phyloP scores from a whole-genome alignment of 208 protist genomes.

The Naegleria lovaniensis region DNA sequence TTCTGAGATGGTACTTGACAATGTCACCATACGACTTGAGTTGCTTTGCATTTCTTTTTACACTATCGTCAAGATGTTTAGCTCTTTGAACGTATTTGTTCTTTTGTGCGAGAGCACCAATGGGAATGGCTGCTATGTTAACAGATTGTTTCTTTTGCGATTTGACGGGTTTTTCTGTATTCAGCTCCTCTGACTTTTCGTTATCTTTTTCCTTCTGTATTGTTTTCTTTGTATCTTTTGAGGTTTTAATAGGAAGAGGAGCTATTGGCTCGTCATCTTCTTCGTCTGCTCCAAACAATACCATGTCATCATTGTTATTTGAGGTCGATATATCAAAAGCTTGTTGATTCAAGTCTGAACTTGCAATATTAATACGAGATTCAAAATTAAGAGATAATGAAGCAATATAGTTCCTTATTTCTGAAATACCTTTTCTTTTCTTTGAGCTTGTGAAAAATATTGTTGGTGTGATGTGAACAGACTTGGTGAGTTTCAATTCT shows the following conservation, averaged over 20 bases:
- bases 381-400: not conserved
- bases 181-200: not conserved
- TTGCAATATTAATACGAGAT: not conserved
- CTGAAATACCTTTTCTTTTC: not conserved
- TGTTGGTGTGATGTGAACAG: not conserved
- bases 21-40: not conserved
- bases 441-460: not conserved
- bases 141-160: not conserved
- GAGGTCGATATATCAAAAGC: no score
- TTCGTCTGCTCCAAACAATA: not conserved
- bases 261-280: not conserved
- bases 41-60: not conserved
- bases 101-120: not conserved
- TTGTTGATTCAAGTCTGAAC: no score
- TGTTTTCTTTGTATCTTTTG: not conserved
- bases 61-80: not conserved
- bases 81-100: conserved; percentile 23
- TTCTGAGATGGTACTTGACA: not conserved
- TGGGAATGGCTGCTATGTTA: not conserved
- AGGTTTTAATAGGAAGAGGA: not conserved
- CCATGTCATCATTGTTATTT: no score
- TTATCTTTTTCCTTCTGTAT: not conserved
- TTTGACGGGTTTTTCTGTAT: not conserved
- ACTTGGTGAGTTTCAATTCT: not conserved
- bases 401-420: not conserved